phyloP scores from a whole-genome alignment of 2,329 filamentous ascomycete species.

The Phaeosphaeria sp. region DNA sequence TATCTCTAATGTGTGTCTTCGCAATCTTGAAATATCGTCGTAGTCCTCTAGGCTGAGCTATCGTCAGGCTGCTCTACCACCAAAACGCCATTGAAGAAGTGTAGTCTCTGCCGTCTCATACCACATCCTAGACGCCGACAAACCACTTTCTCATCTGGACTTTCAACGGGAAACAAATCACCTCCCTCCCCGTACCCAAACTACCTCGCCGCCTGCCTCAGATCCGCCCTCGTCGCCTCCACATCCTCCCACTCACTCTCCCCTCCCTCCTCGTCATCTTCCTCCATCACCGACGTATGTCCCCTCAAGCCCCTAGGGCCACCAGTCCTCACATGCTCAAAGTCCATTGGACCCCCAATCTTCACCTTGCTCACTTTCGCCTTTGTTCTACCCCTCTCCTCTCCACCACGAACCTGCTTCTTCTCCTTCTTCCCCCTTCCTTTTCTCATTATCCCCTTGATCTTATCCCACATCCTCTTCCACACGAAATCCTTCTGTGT shows the following conservation, averaged over 20 bases:
- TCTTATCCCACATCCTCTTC: not conserved
- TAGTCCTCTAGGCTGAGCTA: not conserved
- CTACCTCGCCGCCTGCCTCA: not conserved
- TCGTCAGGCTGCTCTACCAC: not conserved
- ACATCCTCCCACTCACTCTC: slow-evolving; percentile 9
- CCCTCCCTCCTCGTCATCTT: not conserved
- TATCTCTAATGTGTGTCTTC: not conserved
- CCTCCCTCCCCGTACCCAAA: not conserved
- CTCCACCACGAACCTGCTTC: not conserved
- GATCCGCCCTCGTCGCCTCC: not conserved
- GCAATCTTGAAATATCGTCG: not conserved
- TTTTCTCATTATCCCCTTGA: not conserved
- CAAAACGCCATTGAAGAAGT: not conserved
- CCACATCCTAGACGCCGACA: not conserved
- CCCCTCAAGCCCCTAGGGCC: not conserved
- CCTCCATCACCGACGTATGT: not conserved
- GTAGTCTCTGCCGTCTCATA: not conserved
- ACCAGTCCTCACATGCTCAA: slow-evolving; percentile 12
- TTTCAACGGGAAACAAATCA: too few species aligned
- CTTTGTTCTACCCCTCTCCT: not conserved
- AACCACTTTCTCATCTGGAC: too few species aligned
- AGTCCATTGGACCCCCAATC: slow-evolving; percentile 20
- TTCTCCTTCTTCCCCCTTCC: not conserved
- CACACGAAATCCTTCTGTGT: not conserved
- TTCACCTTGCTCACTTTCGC: not conserved